These are phyloP conservation scores for Aspergillus nidulans DNA, from an alignment of 495 filamentous ascomycete species.

Conservation along the genomic window DNA sequence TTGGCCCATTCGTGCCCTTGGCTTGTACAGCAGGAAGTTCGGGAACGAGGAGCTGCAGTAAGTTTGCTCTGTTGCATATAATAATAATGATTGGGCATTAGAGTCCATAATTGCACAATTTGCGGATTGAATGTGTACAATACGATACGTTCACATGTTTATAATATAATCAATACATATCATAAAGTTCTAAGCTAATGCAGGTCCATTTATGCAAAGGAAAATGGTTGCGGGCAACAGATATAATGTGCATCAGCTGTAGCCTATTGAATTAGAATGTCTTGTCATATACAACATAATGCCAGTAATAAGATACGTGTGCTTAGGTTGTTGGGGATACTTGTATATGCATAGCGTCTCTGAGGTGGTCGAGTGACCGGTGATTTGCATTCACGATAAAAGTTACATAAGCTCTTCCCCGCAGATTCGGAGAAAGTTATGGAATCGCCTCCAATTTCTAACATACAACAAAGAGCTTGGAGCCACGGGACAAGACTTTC, in stretches of 20 bases:
- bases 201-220: neutral
- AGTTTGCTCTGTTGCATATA: constrained; percentile 1
- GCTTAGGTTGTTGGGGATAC: no score
- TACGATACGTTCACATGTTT: neutral
- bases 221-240: no score
- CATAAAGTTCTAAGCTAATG: neutral
- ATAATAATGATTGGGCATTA: neutral
- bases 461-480: neutral
- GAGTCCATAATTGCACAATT: no score
- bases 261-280: no score
- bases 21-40: constrained; percentile 75
- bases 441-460: neutral
- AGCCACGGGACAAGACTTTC: neutral
- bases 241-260: no score
- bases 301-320: no score
- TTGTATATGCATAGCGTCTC: no score
- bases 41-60: constrained; percentile 55
- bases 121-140: neutral
- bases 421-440: constrained; percentile 4
- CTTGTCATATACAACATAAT: no score
- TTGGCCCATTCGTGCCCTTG: constrained; percentile 90
- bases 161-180: neutral
- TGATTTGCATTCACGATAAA: no score
- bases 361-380: no score
- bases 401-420: constrained; percentile 9